Percentiles rank a stretch among this genome's conserved stretches.
These are phyloP conservation scores for Fusarium nisikadoi DNA, from an alignment of 2,329 filamentous ascomycete species.

Conservation along the genomic window DNA sequence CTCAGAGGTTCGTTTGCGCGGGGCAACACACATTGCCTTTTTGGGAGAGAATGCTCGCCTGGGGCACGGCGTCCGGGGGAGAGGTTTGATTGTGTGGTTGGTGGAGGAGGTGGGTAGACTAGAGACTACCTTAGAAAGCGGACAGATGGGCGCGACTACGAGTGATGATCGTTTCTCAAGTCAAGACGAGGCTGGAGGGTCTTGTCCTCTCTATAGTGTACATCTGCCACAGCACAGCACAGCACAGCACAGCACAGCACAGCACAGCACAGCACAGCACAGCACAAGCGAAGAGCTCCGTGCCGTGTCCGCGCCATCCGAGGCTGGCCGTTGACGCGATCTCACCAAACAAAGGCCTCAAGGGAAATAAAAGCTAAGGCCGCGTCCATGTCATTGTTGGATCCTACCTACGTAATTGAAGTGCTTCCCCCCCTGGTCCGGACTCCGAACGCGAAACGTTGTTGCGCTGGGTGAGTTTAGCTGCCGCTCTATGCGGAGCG, in stretches of 20 bases:
- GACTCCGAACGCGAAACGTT: conserved; percentile 18
- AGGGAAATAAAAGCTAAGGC: conserved; percentile 3
- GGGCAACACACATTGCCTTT: conserved; percentile 30
- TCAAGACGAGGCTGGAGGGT: neutral
- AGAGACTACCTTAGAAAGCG: conserved; percentile 24
- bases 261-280: neutral
- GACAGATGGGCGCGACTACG: conserved; percentile 30
- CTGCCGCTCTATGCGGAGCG: conserved; percentile 37
- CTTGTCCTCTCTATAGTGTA: neutral
- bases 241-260: neutral
- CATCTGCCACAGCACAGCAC: too few species aligned
- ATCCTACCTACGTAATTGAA: conserved; percentile 39
- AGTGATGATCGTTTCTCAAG: conserved; percentile 12
- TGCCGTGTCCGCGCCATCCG: conserved; percentile 20
- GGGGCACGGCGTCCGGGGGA: conserved; percentile 26
- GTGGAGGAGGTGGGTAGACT: conserved; percentile 33
- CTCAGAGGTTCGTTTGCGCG: conserved; percentile 21
- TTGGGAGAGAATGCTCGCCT: conserved; percentile 25
- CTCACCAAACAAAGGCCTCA: conserved; percentile 17
- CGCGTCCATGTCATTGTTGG: conserved; percentile 27
- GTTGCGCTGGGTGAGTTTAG: conserved; percentile 12
- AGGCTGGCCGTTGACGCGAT: conserved; percentile 22
- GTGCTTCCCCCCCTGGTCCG: conserved; percentile 4
- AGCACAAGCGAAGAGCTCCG: neutral
- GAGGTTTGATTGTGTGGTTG: conserved; percentile 35